A percentile compares a stretch with the other conserved stretches of the same genome.
phyloP scores from a whole-genome alignment of 345 rosid species.

The Ceriops tagal region DNA sequence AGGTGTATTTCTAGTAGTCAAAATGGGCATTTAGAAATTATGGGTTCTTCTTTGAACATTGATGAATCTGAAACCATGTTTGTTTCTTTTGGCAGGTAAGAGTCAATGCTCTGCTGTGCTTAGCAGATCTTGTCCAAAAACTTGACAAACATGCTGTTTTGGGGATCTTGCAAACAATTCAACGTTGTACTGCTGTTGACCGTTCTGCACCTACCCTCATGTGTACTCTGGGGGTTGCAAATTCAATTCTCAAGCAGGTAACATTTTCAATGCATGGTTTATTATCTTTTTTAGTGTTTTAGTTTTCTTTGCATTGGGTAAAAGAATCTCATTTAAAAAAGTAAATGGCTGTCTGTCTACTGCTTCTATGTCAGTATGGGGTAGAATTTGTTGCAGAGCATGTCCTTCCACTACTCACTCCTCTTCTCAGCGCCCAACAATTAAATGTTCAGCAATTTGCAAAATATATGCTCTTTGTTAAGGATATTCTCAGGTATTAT shows the following conservation, averaged over 20 bases:
- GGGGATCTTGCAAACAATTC: constrained; percentile 80
- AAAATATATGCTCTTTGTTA: constrained; percentile 87
- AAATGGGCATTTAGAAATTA: too few relatives aligned
- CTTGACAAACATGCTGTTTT: constrained; percentile 74
- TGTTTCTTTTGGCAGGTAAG: constrained; percentile 60
- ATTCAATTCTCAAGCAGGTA: constrained; percentile 86
- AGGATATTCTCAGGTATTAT: constrained; percentile 76
- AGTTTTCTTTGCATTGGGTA: not conserved
- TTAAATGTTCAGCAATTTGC: constrained; percentile 91
- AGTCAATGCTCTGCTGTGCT: constrained; percentile 88
- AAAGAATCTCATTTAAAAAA: not conserved
- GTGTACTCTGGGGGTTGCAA: constrained; percentile 94
- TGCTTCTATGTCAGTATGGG: constrained; percentile 55
- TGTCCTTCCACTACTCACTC: constrained; percentile 75
- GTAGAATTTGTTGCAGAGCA: constrained; percentile 84
- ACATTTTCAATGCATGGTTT: not conserved
- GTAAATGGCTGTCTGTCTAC: constrained; percentile 8
- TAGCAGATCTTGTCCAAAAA: constrained; percentile 62
- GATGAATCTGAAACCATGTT: constrained; percentile 17
- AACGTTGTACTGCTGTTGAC: constrained; percentile 92
- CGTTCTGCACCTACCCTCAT: constrained; percentile 93
- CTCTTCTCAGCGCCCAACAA: constrained; percentile 92
- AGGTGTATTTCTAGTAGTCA: too few relatives aligned
- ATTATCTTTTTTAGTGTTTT: constrained; percentile 10
- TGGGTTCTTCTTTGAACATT: too few relatives aligned